Evolutionary conservation across 2,329 filamentous ascomycete genomes (phyloP), one percentile per base, ranked within the genome.

Genomic region (Sporothrix curviconia): DNA sequence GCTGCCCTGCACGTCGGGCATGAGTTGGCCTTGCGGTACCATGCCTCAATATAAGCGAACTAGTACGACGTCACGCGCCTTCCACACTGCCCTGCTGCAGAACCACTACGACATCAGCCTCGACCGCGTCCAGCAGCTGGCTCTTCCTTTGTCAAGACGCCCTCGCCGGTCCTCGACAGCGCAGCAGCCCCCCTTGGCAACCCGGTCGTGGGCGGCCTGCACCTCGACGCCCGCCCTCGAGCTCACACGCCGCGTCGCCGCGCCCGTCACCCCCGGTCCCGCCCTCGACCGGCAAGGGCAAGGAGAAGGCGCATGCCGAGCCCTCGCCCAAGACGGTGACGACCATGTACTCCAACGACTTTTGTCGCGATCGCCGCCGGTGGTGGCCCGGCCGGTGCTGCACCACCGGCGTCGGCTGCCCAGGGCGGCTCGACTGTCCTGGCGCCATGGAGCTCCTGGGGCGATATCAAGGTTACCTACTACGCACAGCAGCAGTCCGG

Each of bases 1-100:
- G 81, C 82, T 30, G 87, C 90, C 8, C 80, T 99, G 42, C 85
- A 89, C 62, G 83, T 99, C 60, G 86, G 86, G 30, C 85, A 92
- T 40, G 89, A 92, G 69, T 78, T 99, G 60, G 92, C 94, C 12
- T 90, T 96, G 72, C 84, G 94, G 65, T 99, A 96, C 65, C 88
- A 95, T 70, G 90, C 89, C 9, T 91, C 91, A n/a, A 17, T 86
- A 94, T 60, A 90, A 92, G 71, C 85, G 90, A 25, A 78, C 87
- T 53, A 77, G 80, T n/a, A 82, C 82, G 59, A 78, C 84, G 14
- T 81, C 78, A 25, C 81, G 82, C 49, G 78, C 85, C 64, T 79
- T 92, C 44, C 88, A 89, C 67, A 82, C 83, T 40, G 84, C 85
- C 30, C 75, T 96, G 50, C 77, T 96, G 52, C 82, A 85, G 24